These are phyloP conservation scores for Septoria petroselini DNA, from an alignment of 2,329 filamentous ascomycete species.

Conservation along the genomic window DNA sequence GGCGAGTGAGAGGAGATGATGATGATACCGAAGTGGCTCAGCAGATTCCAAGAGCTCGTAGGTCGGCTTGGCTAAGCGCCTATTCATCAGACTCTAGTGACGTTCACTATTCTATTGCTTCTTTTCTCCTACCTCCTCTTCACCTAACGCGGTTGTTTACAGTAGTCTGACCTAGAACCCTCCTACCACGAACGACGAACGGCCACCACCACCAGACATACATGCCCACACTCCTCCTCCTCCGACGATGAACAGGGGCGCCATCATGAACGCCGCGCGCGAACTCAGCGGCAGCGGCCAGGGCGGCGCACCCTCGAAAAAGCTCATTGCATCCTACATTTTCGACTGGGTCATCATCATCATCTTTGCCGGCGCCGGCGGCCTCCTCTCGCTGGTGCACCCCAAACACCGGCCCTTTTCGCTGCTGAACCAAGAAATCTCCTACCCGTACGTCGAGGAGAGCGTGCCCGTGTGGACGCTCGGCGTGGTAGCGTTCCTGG, in stretches of 20 bases:
- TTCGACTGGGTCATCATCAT: slow-evolving; percentile 71
- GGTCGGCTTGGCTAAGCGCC: neutral
- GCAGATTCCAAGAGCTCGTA: neutral
- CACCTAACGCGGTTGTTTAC: neutral
- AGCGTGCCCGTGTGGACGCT: slow-evolving; percentile 68
- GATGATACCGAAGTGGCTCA: neutral
- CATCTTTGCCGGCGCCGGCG: slow-evolving; percentile 26
- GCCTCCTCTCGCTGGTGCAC: slow-evolving; percentile 53
- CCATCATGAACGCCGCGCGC: slow-evolving; percentile 16
- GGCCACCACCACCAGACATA: too few species aligned
- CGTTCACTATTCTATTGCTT: neutral
- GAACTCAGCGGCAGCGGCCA: too few species aligned
- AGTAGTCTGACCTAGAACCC: too few species aligned
- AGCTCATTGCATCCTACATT: slow-evolving; percentile 62
- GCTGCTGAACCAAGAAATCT: slow-evolving; percentile 71
- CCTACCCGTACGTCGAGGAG: slow-evolving; percentile 70
- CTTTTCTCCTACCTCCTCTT: neutral
- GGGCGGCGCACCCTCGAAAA: slow-evolving; percentile 19
- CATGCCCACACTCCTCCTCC: too few species aligned
- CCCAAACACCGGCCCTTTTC: slow-evolving; percentile 71
- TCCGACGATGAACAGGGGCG: slow-evolving; percentile 8
- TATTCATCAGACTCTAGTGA: neutral
- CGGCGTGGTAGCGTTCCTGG: slow-evolving; percentile 59
- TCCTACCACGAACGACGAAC: too few species aligned
- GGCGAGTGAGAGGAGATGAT: too few species aligned